Base-by-base conservation (phyloP, 2,329 filamentous ascomycete genomes). In the Microcera coccophila region DNA sequence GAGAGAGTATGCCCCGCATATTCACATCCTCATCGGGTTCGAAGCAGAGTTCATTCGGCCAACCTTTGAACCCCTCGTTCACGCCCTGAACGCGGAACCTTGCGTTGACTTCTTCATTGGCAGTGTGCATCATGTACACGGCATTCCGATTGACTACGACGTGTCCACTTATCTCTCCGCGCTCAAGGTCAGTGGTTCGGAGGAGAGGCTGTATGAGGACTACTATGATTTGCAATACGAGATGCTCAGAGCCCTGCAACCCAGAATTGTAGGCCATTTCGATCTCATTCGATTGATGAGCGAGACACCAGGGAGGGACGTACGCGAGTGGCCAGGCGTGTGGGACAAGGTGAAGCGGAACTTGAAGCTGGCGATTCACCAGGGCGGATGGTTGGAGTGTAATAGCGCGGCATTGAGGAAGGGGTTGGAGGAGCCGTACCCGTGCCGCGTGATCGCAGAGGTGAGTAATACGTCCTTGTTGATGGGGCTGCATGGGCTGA, bases 31-130 rank as follows among this genome's bases (percentile, higher is more conserved):
- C 33, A 82, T 98, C 61, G 93, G 88, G 35, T 95, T 97, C 63
- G 93, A 98, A 66, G 80, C 81, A 41, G 93, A 98, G 63, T 98
- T 88, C 82, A 93, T 96, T 63, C 83, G 90, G 5, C 75, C 84
- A 0, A 75, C 72, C 3, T 80, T 82, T 55, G 66, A 64, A 0
- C 49, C 70, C 2, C 68, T 85, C 36, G 82, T 95, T 45, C 55
- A 64, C 10, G 75, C 88, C 3, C 73, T 88, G 16, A 63, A 73
- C 9, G 69, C 84, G 17, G 61, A 73, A 5, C 74, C 87, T 29
- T 66, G 69, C 9, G 76, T 95, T 48, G 91, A 97, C 68, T 87
- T 94, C 68, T 95, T 96, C 70, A 76, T 98, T 60, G 93, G 93
- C 44, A 94, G 87, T 1, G 77, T 97, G 37, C 93, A 98, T 68